A percentile compares a stretch with the other conserved stretches of the same genome.
Evolutionary conservation across 2,329 filamentous ascomycete species (phyloP).

Genomic region (Microcyclosporella mali): DNA sequence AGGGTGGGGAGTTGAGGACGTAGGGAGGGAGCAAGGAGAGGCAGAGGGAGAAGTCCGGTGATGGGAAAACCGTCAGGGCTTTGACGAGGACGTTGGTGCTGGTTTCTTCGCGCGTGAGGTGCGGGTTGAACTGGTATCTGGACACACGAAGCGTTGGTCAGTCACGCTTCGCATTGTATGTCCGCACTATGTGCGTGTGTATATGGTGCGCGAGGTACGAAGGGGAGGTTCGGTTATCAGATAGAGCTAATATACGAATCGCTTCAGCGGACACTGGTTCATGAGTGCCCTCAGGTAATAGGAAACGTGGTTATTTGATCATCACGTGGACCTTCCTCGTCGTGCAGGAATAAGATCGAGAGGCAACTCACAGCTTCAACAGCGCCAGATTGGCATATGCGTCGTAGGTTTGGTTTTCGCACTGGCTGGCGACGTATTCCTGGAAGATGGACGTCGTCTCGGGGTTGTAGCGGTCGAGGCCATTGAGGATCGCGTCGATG

Average conservation of each 20-base stretch:
- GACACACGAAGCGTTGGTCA: too few relatives aligned
- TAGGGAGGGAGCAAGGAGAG: conserved; percentile 89
- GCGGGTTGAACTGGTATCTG: conserved; percentile 99
- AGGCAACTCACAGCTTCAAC: conserved; percentile 80
- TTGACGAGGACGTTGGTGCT: conserved; percentile 99
- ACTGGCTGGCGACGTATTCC: conserved; percentile 89
- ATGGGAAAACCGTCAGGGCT: conserved; percentile 93
- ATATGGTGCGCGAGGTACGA: conserved; percentile 2
- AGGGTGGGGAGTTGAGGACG: conserved; percentile 56
- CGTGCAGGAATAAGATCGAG: conserved; percentile 5
- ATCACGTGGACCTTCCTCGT: conserved; percentile 55
- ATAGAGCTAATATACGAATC: conserved; percentile 64
- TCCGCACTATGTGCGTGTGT: not conserved
- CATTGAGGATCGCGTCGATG: conserved; percentile 90
- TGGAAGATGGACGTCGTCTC: conserved; percentile 92
- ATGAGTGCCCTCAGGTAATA: conserved; percentile 76
- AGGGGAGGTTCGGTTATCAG: conserved; percentile 47
- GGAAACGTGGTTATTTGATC: conserved; percentile 83
- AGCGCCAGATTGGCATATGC: conserved; percentile 94
- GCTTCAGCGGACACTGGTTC: conserved; percentile 55
- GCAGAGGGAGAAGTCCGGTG: conserved; percentile 87
- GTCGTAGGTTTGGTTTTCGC: conserved; percentile 89
- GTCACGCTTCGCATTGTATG: conserved; percentile 8
- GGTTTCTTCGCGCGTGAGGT: conserved; percentile 92
- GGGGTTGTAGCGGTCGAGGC: conserved; percentile 96